These are phyloP conservation scores for Leonotis leonurus DNA, from an alignment of 257 asterid species.

Conservation along the genomic window DNA sequence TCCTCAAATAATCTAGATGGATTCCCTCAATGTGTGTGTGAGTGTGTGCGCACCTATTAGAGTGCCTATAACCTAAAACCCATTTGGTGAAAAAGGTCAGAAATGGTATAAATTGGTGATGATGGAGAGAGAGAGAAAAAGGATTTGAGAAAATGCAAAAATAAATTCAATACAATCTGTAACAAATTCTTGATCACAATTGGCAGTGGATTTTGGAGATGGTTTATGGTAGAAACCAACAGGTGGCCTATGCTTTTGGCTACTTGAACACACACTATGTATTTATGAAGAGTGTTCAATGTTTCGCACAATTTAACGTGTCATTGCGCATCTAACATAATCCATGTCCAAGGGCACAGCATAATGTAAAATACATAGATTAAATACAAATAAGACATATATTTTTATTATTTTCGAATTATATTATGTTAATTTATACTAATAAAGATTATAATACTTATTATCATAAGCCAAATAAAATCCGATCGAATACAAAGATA, in stretches of 20 bases:
- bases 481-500: too few relatives aligned
- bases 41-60: conserved; percentile 13
- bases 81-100: conserved; percentile 41
- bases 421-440: too few relatives aligned
- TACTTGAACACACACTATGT: conserved; percentile 1
- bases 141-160: neutral
- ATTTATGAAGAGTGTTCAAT: too few relatives aligned
- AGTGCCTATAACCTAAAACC: conserved; percentile 26
- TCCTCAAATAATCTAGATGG: conserved; percentile 21
- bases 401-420: too few relatives aligned
- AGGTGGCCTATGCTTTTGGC: conserved; percentile 18
- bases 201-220: conserved; percentile 27
- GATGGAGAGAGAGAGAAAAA: conserved; percentile 5
- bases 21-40: conserved; percentile 30
- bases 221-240: conserved; percentile 25
- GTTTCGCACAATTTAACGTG: too few relatives aligned
- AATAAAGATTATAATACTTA: too few relatives aligned
- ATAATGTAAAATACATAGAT: too few relatives aligned
- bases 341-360: too few relatives aligned
- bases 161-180: conserved; percentile 20
- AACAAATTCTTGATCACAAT: conserved; percentile 34
- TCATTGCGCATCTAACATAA: too few relatives aligned
- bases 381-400: too few relatives aligned
- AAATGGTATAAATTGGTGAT: conserved; percentile 33
- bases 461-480: too few relatives aligned